Percentiles rank a stretch among this genome's conserved stretches.
These are phyloP conservation scores for Nidularia pulvinata DNA, from an alignment of 768 basidiomycete species.

Conservation along the genomic window DNA sequence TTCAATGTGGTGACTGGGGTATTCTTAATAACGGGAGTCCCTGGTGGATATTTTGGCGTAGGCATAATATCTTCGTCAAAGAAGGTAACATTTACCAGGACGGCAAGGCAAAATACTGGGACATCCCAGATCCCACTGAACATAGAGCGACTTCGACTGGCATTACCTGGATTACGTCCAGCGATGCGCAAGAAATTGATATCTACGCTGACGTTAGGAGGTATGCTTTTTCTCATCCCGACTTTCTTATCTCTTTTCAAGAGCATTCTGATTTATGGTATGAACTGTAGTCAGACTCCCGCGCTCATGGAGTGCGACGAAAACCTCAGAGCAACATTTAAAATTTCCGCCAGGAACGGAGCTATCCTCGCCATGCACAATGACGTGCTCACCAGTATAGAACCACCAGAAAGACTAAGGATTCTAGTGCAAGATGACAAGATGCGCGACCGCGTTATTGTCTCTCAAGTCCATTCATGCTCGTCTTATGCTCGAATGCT, in stretches of 20 bases:
- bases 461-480: conserved; percentile 28
- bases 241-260: not conserved
- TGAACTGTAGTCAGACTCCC: conserved; percentile 13
- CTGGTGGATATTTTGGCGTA: conserved; percentile 16
- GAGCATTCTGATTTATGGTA: not conserved
- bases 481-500: conserved; percentile 27
- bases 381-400: conserved; percentile 18
- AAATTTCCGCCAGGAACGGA: conserved; percentile 19
- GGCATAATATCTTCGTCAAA: conserved; percentile 18
- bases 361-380: conserved; percentile 27
- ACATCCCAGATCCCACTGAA: conserved; percentile 17
- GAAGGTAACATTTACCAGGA: conserved; percentile 28
- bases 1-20: conserved; percentile 27
- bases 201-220: conserved; percentile 5
- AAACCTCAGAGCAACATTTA: conserved; percentile 19
- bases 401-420: conserved; percentile 20
- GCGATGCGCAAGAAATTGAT: conserved; percentile 17
- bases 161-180: conserved; percentile 21
- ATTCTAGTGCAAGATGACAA: conserved; percentile 18
- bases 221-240: conserved; percentile 3
- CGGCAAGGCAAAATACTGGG: conserved; percentile 15
- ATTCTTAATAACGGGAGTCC: conserved; percentile 13
- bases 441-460: conserved; percentile 20
- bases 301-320: conserved; percentile 13
- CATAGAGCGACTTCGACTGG: conserved; percentile 13